phyloP scores from a whole-genome alignment of 176 grass and related monocot species.

The Juncus effusus region DNA sequence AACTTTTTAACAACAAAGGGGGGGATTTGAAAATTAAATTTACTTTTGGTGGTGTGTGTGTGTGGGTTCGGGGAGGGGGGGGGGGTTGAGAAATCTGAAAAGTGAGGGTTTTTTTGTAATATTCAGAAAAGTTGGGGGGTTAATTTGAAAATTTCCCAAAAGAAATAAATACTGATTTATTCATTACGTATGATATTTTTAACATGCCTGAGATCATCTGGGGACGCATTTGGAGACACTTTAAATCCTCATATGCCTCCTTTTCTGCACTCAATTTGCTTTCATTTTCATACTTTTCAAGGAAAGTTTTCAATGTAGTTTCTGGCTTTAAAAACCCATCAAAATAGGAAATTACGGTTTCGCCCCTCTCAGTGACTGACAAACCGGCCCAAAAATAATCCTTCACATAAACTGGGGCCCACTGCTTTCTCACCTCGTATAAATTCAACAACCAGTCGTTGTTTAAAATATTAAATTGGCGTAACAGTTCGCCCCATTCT shows the following conservation, averaged over 20 bases:
- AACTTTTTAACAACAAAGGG: too few species aligned
- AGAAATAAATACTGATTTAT: too few species aligned
- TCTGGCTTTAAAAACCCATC: conserved; percentile 51
- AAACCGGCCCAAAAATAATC: conserved; percentile 77
- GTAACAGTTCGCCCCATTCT: conserved; percentile 65
- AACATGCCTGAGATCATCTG: conserved; percentile 32
- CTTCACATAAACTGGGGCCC: conserved; percentile 71
- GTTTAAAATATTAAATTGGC: conserved; percentile 53
- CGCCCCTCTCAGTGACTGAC: conserved; percentile 58
- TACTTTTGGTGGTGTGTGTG: too few species aligned
- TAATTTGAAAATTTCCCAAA: too few species aligned
- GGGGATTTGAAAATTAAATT: too few species aligned
- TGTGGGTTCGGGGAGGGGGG: too few species aligned
- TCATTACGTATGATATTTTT: too few species aligned
- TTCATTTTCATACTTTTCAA: conserved; percentile 52
- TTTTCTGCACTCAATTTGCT: conserved; percentile 59
- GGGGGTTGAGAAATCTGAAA: too few species aligned
- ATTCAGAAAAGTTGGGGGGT: too few species aligned
- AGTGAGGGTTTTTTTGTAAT: too few species aligned
- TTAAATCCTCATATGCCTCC: conserved; percentile 58
- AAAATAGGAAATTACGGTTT: conserved; percentile 55
- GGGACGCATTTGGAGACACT: conserved; percentile 56
- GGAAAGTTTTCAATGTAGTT: conserved; percentile 68
- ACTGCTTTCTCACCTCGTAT: conserved; percentile 51
- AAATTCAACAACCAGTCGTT: conserved; percentile 71